Evolutionary conservation across 2,329 filamentous ascomycete species (phyloP), one percentile per base, ranked within the genome.

Genomic region (Erysiphe pisi): DNA sequence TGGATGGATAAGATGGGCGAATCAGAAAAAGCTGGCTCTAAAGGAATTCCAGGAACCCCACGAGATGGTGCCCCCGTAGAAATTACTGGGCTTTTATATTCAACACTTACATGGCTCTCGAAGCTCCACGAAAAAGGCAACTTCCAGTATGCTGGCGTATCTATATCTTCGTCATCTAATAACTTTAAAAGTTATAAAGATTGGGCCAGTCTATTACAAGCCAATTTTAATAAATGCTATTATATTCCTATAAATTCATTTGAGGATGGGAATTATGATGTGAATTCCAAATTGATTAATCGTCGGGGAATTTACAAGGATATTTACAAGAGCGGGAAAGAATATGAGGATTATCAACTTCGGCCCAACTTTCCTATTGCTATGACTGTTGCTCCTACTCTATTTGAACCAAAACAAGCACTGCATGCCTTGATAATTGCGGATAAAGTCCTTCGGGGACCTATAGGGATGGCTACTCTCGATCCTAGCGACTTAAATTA

Each of bases 1-100:
- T 99, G 95, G 95, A 97, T 97, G 93, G 95, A 99, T 86, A 99
- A 99, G 87, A 99, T 99, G 95, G 95, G 95, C n/a, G 95, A 99
- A 83, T 97, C 93, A 79, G 89, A 92, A 79, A 92, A 90, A 78
- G 95, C 96, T 22, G 91, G 91, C 77, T 97, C 90, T 81, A 98
- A 97, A 84, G 96, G 95, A 75, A 86, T 97, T 28, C 96, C 95
- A 0, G 95, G 94, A 12, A 99, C 95, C n/a, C 95, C 95, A 71
- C 91, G 96, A 80, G 96, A 99, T 82, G 95, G 95, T 45, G 93
- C 95, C 63, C 93, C 95, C 28, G 88, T 99, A 77, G 95, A 99
- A 83, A 98, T 99, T 82, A 97, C 91, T 0, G 96, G 95, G 73
- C 87, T 99, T 77, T 86, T 95, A 25, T 99, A 97, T 85, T 98